Evolutionary conservation across 495 filamentous ascomycete species (phyloP).

Genomic region (Talaromyces ruber): DNA sequence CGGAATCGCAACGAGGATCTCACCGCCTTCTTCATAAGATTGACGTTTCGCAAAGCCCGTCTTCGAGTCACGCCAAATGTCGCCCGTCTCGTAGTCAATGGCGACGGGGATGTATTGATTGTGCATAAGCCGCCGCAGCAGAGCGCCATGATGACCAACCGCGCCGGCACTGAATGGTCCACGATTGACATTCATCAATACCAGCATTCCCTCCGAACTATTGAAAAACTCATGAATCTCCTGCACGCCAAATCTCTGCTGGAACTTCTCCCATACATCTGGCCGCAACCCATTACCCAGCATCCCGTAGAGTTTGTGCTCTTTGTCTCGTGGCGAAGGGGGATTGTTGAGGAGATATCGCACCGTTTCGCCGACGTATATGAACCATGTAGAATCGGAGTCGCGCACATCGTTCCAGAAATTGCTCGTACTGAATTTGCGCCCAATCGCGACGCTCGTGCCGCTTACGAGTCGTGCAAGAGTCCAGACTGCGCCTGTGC

Average conservation of each 20-base stretch:
- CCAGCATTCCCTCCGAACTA: conserved; percentile 55
- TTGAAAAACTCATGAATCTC: conserved; percentile 60
- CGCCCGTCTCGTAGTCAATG: conserved; percentile 58
- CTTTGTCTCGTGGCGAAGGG: conserved; percentile 50
- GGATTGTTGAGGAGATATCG: conserved; percentile 67
- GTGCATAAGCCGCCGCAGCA: conserved; percentile 40
- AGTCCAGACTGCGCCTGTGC: conserved; percentile 53
- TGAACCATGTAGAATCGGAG: conserved; percentile 58
- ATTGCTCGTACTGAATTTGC: conserved; percentile 57
- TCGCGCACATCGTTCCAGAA: conserved; percentile 74
- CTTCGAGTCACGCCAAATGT: conserved; percentile 52
- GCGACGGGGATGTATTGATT: conserved; percentile 56
- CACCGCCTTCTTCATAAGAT: conserved; percentile 60
- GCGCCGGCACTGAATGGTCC: conserved; percentile 52
- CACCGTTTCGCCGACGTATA: conserved; percentile 78
- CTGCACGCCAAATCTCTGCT: conserved; percentile 51
- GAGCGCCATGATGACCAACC: conserved; percentile 65
- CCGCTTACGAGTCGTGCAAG: conserved; percentile 49
- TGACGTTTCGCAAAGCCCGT: conserved; percentile 58
- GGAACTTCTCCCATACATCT: conserved; percentile 66
- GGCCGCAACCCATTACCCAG: conserved; percentile 73
- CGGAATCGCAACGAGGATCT: conserved; percentile 64
- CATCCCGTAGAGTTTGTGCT: conserved; percentile 58
- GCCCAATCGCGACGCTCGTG: conserved; percentile 56
- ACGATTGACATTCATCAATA: conserved; percentile 45